These are phyloP conservation scores for Boletus sensibilis DNA, from an alignment of 768 basidiomycete species.

Conservation along the genomic window DNA sequence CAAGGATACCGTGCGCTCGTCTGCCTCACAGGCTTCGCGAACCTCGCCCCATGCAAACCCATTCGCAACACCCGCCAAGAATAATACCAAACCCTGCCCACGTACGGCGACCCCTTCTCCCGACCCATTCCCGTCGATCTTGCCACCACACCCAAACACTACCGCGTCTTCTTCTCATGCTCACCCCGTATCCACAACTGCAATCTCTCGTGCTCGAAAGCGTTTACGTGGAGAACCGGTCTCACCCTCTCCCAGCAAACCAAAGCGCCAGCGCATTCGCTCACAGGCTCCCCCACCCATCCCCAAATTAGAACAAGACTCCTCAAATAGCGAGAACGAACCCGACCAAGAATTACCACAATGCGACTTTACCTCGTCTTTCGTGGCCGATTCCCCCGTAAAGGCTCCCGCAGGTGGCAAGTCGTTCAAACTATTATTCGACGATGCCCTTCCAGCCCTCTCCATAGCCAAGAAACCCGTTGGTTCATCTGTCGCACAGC, in stretches of 20 bases:
- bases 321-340: constrained; percentile 37
- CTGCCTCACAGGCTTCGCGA: constrained; percentile 20
- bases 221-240: constrained; percentile 80
- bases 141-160: constrained; percentile 8
- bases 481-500: background rate
- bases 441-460: constrained; percentile 41
- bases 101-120: constrained; percentile 34
- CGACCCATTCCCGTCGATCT: constrained; percentile 42
- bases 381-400: constrained; percentile 70
- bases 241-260: constrained; percentile 78
- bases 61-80: constrained; percentile 44
- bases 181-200: constrained; percentile 33
- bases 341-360: constrained; percentile 33
- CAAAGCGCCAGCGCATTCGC: constrained; percentile 61
- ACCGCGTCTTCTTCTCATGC: constrained; percentile 18
- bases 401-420: constrained; percentile 58
- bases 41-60: constrained; percentile 36
- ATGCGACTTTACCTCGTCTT: constrained; percentile 40
- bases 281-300: constrained; percentile 42
- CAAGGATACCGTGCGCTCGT: constrained; percentile 1
- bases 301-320: constrained; percentile 29
- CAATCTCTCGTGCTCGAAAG: constrained; percentile 71
- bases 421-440: constrained; percentile 67
- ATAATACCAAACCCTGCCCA: constrained; percentile 28
- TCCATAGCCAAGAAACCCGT: constrained; percentile 16